phyloP scores from a whole-genome alignment of 2,329 filamentous ascomycete genomes.

The Cercospora nicotianae region DNA sequence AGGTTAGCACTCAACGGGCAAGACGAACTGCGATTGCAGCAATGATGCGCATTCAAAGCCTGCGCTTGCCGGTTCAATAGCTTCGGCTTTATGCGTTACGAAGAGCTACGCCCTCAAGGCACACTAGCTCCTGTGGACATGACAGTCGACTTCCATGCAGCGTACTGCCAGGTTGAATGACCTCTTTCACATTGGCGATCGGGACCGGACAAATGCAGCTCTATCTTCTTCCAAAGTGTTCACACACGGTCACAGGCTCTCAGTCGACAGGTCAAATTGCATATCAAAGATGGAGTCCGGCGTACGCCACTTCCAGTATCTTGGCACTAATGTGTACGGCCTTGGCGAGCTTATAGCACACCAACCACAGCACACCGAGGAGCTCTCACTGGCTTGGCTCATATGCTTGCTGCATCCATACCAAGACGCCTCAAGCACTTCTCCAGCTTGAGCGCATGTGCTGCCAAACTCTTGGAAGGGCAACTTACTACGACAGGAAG shows the following conservation, averaged over 20 bases:
- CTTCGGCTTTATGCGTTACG: neutral
- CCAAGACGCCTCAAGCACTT: slow-evolving; percentile 4
- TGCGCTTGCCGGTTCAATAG: neutral
- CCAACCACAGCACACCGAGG: neutral
- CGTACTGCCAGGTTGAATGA: neutral
- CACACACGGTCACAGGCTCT: neutral
- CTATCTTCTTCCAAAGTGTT: neutral
- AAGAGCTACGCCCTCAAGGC: neutral
- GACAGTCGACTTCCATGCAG: neutral
- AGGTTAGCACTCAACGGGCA: slow-evolving; percentile 4
- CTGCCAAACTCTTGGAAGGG: slow-evolving; percentile 14
- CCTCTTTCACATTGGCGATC: neutral
- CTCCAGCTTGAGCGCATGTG: neutral
- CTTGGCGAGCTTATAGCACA: slow-evolving; percentile 4
- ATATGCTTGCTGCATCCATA: slow-evolving; percentile 3
- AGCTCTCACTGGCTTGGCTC: neutral
- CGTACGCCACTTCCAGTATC: neutral
- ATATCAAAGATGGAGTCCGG: neutral
- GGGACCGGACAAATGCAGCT: neutral
- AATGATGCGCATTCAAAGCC: neutral
- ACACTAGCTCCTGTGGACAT: neutral
- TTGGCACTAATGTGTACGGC: slow-evolving; percentile 7
- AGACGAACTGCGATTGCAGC: neutral
- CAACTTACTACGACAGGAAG: slow-evolving; percentile 22
- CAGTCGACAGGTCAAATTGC: neutral